phyloP scores from a whole-genome alignment of 805 yeast genomes.

The Teunomyces tritomae region DNA sequence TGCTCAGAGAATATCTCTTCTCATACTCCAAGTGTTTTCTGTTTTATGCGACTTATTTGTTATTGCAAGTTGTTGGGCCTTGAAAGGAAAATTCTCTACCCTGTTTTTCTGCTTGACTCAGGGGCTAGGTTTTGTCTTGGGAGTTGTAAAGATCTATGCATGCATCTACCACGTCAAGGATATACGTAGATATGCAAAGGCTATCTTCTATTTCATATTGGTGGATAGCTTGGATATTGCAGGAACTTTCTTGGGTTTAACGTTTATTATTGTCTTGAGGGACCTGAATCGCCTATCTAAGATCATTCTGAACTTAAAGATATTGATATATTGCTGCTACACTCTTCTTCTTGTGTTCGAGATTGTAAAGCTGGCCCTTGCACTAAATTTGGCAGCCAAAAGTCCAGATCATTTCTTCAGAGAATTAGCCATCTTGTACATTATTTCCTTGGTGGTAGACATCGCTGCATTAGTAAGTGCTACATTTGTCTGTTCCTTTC shows the following conservation, averaged over 20 bases:
- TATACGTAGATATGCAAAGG: not conserved
- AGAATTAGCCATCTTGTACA: not conserved
- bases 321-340: constrained; percentile 1
- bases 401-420: not conserved
- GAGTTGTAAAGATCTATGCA: not conserved
- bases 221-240: not conserved
- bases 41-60: constrained; percentile 3
- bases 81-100: constrained; percentile 1
- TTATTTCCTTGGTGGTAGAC: not conserved
- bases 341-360: not conserved
- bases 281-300: constrained; percentile 2
- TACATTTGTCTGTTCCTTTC: not conserved
- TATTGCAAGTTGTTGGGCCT: not conserved
- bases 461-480: not conserved
- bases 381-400: not conserved
- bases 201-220: not conserved
- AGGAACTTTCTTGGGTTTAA: not conserved
- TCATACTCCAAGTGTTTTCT: not conserved
- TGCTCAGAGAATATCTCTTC: not conserved
- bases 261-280: not conserved
- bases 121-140: constrained; percentile 1
- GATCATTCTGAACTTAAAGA: not conserved
- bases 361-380: not conserved
- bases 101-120: constrained; percentile 1
- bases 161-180: not conserved